Conservation (phyloP, 2,329 filamentous ascomycete genomes). For the Xenoacremonium recifei region DNA sequence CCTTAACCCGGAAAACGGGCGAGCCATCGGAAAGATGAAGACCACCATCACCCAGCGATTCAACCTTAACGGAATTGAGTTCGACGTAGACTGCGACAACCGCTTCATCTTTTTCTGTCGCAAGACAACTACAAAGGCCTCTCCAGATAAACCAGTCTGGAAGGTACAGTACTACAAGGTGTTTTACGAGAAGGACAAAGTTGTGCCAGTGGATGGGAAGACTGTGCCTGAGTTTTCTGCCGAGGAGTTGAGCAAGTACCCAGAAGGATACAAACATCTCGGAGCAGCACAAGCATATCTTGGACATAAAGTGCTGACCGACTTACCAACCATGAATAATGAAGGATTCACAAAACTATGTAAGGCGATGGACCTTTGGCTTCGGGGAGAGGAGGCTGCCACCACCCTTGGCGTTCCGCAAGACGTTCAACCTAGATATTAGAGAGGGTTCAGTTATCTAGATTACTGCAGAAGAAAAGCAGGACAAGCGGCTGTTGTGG, state of each 20-base stretch:
- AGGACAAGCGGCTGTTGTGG: no score
- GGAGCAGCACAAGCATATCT: neutral
- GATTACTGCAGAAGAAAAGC: no score
- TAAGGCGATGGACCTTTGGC: neutral
- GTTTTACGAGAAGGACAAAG: no score
- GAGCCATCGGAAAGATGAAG: conserved; percentile 53
- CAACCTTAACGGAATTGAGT: conserved; percentile 27
- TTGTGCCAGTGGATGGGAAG: no score
- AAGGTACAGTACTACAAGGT: no score
- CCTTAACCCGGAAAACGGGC: conserved; percentile 34
- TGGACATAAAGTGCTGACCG: neutral
- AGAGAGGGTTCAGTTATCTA: no score
- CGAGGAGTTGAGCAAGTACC: no score
- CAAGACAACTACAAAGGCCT: no score
- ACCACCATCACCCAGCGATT: conserved; percentile 54
- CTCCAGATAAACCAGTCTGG: no score
- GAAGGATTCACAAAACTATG: neutral
- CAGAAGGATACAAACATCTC: no score
- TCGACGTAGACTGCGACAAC: conserved; percentile 51
- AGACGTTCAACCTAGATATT: no score
- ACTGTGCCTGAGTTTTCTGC: no score
- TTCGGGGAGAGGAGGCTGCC: neutral
- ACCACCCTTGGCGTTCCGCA: neutral
- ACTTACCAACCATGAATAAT: neutral
- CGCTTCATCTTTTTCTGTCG: conserved; percentile 48